phyloP scores from a whole-genome alignment of 345 rosid species.

The Populus ilicifolia region DNA sequence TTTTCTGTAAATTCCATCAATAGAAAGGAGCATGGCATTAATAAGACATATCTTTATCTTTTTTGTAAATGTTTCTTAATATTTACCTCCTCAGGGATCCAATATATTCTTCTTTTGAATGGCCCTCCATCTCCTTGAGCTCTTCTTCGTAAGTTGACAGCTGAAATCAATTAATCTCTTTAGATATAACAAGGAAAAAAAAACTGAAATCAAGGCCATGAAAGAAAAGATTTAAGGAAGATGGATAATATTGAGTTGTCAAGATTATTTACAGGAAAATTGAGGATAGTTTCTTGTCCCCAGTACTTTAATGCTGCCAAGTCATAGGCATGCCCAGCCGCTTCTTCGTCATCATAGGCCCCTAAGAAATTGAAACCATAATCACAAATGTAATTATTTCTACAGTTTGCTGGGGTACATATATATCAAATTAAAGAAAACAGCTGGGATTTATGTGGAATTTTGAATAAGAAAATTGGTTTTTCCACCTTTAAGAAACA shows the following conservation, averaged over 20 bases:
- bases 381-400: neutral
- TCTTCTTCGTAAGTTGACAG: slow-evolving; percentile 51
- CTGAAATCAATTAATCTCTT: slow-evolving; percentile 28
- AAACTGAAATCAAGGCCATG: neutral
- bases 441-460: neutral
- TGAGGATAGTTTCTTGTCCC: slow-evolving; percentile 83
- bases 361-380: slow-evolving; percentile 32
- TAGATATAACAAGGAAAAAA: neutral
- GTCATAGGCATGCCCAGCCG: slow-evolving; percentile 95
- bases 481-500: neutral
- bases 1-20: slow-evolving; percentile 45
- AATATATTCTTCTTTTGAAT: slow-evolving; percentile 77
- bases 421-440: too few relatives aligned
- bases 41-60: too few relatives aligned
- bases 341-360: slow-evolving; percentile 84
- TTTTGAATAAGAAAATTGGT: neutral
- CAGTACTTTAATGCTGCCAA: slow-evolving; percentile 94
- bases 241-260: too few relatives aligned
- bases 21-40: neutral
- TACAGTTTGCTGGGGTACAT: neutral
- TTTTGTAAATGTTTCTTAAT: neutral
- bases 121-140: slow-evolving; percentile 71
- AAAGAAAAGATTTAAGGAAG: neutral
- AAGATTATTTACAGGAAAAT: slow-evolving; percentile 58
- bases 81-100: slow-evolving; percentile 81